Base-by-base conservation (phyloP, 106 monocot species). In the Dendrobium chrysotoxum region DNA sequence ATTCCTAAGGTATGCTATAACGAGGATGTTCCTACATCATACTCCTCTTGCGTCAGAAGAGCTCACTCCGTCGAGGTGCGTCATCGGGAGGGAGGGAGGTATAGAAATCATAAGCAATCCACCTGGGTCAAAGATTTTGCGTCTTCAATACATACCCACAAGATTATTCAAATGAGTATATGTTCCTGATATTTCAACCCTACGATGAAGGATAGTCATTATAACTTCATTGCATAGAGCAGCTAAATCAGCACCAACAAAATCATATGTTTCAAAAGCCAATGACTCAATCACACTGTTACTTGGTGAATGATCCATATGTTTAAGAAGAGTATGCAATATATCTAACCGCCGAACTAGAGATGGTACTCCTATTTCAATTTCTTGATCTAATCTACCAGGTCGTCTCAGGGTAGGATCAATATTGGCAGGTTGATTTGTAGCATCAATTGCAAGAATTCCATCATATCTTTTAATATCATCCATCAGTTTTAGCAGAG, bases 311-410 rank as follows among this genome's bases (percentile, higher is more conserved):
- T 99, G 92, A 79, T 78, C 80, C 76, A 88, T 83, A 77, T 68
- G 74, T 81, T 79, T 81, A 61, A 99, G 82, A 79, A 95, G 76
- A 47, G 80, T 77, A 10, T 38, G 76, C 80, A 99, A 89, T 86
- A 99, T 93, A 54, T 93, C 98, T 73, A 91, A 78, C 67, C 95
- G 93, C 82, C 95, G 98, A 7, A 81, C 84, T 83, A 92, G 93
- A 55, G 98, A 93, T 77, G 98, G 98, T 42, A 95, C 98, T 81
- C 93, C 98, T 85, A 99, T 93, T 87, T 99, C 93, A 79, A 99
- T 91, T 89, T 95, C 95, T 82, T 84, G 80, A 76, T 93, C 89
- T 21, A 93, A 86, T 85, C 95, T 85, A 82, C 91, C 93, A 81
- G 95, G 95, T 53, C 93, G 66, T 78, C 95, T 89, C 75, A 99